phyloP scores from a whole-genome alignment of 345 rosid species.

The Dipteronia dyeriana region DNA sequence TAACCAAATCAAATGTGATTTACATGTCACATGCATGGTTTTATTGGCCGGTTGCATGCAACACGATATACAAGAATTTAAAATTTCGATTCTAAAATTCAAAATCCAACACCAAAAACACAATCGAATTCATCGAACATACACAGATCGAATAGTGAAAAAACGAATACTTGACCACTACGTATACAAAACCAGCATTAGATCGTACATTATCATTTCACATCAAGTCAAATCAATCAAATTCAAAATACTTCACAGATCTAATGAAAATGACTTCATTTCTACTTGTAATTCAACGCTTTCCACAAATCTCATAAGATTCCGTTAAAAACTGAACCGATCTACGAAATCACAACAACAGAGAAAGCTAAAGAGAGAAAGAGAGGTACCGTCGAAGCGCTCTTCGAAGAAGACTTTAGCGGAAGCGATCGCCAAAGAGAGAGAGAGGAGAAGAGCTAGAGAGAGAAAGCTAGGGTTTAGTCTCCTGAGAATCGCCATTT shows the following conservation, averaged over 20 bases:
- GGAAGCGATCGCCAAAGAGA: conserved; percentile 57
- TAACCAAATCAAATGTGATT: background rate
- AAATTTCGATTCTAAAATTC: background rate
- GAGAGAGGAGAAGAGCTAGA: conserved; percentile 27
- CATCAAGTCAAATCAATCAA: conserved; percentile 1
- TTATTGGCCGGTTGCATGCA: background rate
- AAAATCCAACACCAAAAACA: background rate
- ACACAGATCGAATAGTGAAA: background rate
- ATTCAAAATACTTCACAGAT: conserved; percentile 23
- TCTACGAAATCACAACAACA: background rate
- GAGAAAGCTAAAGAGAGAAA: background rate
- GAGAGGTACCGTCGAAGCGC: conserved; percentile 70
- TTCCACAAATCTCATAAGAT: conserved; percentile 11
- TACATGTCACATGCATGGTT: background rate
- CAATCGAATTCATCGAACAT: background rate
- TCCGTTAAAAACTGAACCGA: conserved; percentile 13
- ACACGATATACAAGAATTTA: background rate
- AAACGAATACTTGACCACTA: background rate
- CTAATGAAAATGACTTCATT: conserved; percentile 11
- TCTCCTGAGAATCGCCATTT: conserved; percentile 8
- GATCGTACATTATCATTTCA: conserved; percentile 9
- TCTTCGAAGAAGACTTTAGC: conserved; percentile 88
- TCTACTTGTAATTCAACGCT: background rate
- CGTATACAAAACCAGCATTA: background rate
- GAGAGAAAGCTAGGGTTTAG: conserved; percentile 35